Evolutionary conservation across 2,329 filamentous ascomycete species (phyloP), one percentile per base, ranked within the genome.

Genomic region (Neonectria hederae): DNA sequence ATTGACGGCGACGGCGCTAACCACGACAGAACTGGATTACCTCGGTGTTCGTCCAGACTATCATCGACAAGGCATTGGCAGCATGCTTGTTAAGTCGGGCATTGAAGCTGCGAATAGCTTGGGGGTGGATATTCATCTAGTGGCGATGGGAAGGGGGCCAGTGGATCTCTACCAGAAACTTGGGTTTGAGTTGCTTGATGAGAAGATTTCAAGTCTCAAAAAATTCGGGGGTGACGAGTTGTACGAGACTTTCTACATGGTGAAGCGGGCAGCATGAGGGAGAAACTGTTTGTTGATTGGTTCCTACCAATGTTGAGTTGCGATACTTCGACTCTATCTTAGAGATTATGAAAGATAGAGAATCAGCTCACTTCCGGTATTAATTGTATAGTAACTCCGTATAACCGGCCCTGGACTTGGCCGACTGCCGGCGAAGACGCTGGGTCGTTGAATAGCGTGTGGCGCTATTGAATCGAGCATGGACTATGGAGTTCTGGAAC

Each of bases 81-180:
- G 68, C 6, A 59, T 72, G 61, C 70, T 74, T 8, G 46, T 75
- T 0, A 42, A 52, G 9, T 71, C 72, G 13, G 71, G 72, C 1
- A 43, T 73, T 7, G 46, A 66, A 14, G 62, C 63, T 28, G 72
- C 67, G 7, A 61, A 65, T 2, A 45, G 63, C 19, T 42, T 74
- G 0, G 61, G 68, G 0, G n/a, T 72, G 0, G 68, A 72, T 3
- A 55, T 70, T 5, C 46, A 64, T 1, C 38, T 73, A 1, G 54
- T 69, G 14, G 67, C 72, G 2, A 73, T 68, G 59, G 69, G 72
- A 6, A 32, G 57, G 9, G 42, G 38, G n/a, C 64, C 67, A 4
- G 30, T 59, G 3, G 46, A 57, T 2, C 45, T 72, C 26, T 74
- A 72, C 45, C 38, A 49, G 14, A 73, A 72, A 38, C 53, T 54